These are phyloP conservation scores for Cytospora chrysosperma DNA, from an alignment of 2,329 filamentous ascomycete genomes.

Conservation along the genomic window DNA sequence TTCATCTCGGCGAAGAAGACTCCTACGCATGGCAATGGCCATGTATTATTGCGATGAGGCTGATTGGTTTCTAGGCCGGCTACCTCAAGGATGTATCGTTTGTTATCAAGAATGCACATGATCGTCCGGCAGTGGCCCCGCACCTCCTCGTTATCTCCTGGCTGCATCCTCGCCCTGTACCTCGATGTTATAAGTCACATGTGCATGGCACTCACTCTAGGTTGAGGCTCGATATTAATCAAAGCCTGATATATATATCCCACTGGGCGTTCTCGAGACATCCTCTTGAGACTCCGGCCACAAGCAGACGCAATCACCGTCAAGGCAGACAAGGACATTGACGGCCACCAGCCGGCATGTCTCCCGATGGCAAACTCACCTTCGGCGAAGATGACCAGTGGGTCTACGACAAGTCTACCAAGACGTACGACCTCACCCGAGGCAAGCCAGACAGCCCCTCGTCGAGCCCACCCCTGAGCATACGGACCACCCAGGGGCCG, in stretches of 20 bases:
- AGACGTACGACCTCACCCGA: constrained; percentile 34
- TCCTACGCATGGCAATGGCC: not conserved
- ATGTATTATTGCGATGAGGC: constrained; percentile 1
- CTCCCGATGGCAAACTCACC: constrained; percentile 21
- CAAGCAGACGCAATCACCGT: not conserved
- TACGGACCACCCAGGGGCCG: constrained; percentile 32
- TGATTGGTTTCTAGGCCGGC: not conserved
- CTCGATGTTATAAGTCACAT: not conserved
- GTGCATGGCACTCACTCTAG: not conserved
- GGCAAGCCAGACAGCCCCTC: constrained; percentile 7
- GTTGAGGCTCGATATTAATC: not conserved
- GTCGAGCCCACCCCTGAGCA: constrained; percentile 17
- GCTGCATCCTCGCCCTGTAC: not conserved
- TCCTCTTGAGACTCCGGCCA: not conserved
- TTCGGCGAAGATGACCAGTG: constrained; percentile 35
- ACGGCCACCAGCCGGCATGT: not conserved
- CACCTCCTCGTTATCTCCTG: not conserved
- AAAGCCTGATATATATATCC: not conserved
- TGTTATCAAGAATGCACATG: not conserved
- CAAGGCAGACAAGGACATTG: not conserved
- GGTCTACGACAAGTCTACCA: constrained; percentile 31
- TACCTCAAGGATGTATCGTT: not conserved
- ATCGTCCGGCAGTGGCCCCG: not conserved
- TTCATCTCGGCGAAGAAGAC: not conserved
- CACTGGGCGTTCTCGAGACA: constrained; percentile 2